Evolutionary conservation across 306 rosid genomes (phyloP).

Genomic region (Prunus campanulata): DNA sequence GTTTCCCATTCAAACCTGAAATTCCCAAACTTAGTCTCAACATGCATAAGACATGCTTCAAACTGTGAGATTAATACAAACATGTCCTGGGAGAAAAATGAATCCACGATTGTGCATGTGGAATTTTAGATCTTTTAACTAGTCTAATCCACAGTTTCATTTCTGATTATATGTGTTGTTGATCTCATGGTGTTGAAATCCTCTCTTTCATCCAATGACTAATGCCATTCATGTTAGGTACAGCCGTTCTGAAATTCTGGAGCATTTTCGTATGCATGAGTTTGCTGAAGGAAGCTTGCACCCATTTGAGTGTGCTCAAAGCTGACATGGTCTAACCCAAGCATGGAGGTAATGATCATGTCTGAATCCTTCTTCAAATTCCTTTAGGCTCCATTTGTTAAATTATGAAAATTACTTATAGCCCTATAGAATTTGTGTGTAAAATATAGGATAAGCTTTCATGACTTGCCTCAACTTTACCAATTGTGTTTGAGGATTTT

Average conservation of each 20-base stretch:
- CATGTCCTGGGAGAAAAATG: background rate
- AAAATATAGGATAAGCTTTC: background rate
- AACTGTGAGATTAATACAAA: background rate
- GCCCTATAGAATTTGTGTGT: background rate
- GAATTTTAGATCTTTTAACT: background rate
- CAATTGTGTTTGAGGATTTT: background rate
- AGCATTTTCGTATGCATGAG: conserved; percentile 83
- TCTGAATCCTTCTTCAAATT: background rate
- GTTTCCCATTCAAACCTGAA: background rate
- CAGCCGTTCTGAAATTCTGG: conserved; percentile 82
- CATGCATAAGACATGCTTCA: background rate
- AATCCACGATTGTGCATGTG: background rate
- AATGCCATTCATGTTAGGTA: conserved; percentile 21
- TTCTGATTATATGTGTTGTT: background rate
- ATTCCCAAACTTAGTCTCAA: background rate
- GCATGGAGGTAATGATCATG: conserved; percentile 10
- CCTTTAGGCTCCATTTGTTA: background rate
- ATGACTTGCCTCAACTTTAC: background rate
- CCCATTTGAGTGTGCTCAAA: conserved; percentile 97
- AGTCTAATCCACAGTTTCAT: background rate
- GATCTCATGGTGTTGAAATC: background rate
- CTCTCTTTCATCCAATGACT: conserved; percentile 1
- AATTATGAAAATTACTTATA: background rate
- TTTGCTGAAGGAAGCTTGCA: conserved; percentile 88
- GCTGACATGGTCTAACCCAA: conserved; percentile 40